phyloP scores from a whole-genome alignment of 371 early-diverging fungal species.

The Mucor velutinosus region DNA sequence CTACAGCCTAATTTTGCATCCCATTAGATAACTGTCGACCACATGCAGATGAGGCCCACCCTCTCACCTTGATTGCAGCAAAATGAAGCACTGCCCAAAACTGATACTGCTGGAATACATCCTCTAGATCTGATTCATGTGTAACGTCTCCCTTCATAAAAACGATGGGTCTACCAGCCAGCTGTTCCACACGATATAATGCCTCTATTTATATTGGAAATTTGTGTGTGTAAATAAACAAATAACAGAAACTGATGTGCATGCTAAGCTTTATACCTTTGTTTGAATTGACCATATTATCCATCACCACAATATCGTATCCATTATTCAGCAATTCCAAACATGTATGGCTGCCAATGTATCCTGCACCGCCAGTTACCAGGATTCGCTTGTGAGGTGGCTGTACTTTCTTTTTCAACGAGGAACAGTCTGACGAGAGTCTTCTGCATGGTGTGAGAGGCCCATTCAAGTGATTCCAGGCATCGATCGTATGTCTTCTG shows the following conservation, averaged over 20 bases:
- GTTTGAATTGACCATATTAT: conserved; percentile 74
- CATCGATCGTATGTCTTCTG: conserved; percentile 24
- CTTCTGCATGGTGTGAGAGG: conserved; percentile 14
- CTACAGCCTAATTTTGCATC: conserved; percentile 63
- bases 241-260: neutral
- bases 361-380: conserved; percentile 92
- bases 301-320: conserved; percentile 78
- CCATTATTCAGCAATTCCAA: conserved; percentile 74
- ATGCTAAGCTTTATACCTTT: conserved; percentile 27
- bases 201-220: conserved; percentile 38
- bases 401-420: conserved; percentile 14
- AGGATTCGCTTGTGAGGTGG: conserved; percentile 57
- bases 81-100: conserved; percentile 88
- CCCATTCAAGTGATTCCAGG: conserved; percentile 23
- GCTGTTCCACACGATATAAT: conserved; percentile 44
- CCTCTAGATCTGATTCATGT: conserved; percentile 48
- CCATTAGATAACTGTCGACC: neutral
- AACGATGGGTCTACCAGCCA: conserved; percentile 44
- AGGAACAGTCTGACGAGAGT: conserved; percentile 16
- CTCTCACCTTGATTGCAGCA: conserved; percentile 77
- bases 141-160: conserved; percentile 51
- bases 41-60: neutral
- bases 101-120: conserved; percentile 65
- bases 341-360: conserved; percentile 90
- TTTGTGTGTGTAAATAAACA: neutral